Percentiles rank a stretch among this genome's conserved stretches.
phyloP scores from a whole-genome alignment of 495 filamentous ascomycete genomes.

The Pseudevernia furfuracea region DNA sequence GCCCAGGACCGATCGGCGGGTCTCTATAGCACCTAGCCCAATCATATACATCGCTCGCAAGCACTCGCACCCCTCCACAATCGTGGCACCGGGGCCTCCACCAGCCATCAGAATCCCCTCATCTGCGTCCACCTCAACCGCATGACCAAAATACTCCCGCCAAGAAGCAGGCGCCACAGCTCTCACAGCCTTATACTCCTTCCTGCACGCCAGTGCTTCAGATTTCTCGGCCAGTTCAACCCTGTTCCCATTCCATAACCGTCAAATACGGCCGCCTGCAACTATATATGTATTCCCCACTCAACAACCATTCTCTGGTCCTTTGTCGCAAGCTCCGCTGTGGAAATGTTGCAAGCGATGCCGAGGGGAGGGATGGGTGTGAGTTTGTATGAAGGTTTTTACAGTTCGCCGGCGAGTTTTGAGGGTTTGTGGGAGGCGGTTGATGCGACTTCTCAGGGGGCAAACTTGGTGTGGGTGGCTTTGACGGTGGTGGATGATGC shows the following conservation, averaged over 20 bases:
- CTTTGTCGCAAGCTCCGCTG: not conserved
- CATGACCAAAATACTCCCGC: not conserved
- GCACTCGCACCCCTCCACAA: not conserved
- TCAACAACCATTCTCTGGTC: not conserved
- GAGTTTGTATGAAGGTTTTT: not conserved
- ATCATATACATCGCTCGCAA: not conserved
- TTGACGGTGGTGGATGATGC: not conserved
- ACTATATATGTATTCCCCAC: not conserved
- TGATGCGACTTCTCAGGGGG: not conserved
- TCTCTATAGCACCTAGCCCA: not conserved
- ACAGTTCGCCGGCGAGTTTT: too few relatives aligned
- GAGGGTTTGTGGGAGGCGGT: too few relatives aligned
- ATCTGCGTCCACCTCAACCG: not conserved
- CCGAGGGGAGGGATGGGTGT: not conserved
- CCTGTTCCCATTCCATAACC: not conserved
- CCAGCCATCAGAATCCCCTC: not conserved
- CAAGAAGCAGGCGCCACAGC: not conserved
- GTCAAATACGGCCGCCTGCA: not conserved
- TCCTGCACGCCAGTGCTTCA: not conserved
- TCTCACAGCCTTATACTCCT: not conserved
- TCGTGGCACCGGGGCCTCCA: not conserved
- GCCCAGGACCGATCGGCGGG: not conserved
- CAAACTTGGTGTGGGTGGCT: not conserved
- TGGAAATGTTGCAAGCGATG: not conserved
- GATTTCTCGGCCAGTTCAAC: not conserved